A percentile compares a stretch with the other conserved stretches of the same genome.
These are phyloP conservation scores for Sophora flavescens DNA, from an alignment of 306 rosid genomes.

Conservation along the genomic window DNA sequence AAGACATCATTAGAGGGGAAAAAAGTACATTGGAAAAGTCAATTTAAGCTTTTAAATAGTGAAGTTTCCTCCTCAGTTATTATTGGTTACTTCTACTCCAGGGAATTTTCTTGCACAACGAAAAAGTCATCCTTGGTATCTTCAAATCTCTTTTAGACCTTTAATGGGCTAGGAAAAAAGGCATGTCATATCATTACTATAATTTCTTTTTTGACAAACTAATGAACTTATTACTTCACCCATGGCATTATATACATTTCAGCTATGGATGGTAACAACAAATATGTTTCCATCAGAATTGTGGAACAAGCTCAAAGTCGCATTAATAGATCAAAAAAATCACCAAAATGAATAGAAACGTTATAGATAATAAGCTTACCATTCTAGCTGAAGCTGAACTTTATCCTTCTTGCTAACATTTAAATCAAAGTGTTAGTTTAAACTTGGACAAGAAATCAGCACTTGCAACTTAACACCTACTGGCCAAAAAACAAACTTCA, in stretches of 20 bases:
- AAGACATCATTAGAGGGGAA: not conserved
- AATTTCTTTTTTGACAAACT: conserved; percentile 10
- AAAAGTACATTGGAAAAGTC: conserved; percentile 4
- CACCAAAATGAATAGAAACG: conserved; percentile 42
- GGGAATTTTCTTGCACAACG: conserved; percentile 23
- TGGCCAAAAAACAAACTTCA: conserved; percentile 38
- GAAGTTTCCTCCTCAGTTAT: conserved; percentile 11
- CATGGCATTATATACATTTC: conserved; percentile 33
- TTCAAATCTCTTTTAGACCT: conserved; percentile 33
- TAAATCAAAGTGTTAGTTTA: conserved; percentile 49
- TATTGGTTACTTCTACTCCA: conserved; percentile 20
- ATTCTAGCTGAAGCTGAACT: conserved; percentile 93
- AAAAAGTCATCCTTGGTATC: conserved; percentile 8
- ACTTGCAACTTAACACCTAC: conserved; percentile 35
- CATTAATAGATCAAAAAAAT: not conserved
- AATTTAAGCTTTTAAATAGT: conserved; percentile 13
- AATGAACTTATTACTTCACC: not conserved
- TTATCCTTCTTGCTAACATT: conserved; percentile 77
- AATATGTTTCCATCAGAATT: not conserved
- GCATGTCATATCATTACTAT: conserved; percentile 12
- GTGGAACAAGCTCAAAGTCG: conserved; percentile 1
- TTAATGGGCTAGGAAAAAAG: conserved; percentile 5
- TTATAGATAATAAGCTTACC: conserved; percentile 65
- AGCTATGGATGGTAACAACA: conserved; percentile 20
- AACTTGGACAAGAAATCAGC: conserved; percentile 32